Percentiles rank a stretch among this genome's conserved stretches.
These are phyloP conservation scores for Colletotrichum neosansevieriae DNA, from an alignment of 2,329 filamentous ascomycete species.

Conservation along the genomic window DNA sequence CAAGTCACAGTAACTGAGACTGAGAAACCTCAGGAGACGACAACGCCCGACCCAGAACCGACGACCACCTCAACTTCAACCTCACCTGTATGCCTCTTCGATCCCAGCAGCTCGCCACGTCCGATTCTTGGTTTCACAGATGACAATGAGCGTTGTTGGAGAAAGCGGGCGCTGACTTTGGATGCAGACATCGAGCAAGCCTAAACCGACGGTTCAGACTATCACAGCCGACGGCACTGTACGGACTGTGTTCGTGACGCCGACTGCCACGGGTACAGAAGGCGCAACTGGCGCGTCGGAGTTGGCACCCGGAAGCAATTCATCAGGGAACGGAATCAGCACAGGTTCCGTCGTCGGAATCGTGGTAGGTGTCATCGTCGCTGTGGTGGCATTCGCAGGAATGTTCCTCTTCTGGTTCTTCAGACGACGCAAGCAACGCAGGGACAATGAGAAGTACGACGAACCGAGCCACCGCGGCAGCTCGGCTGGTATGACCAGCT, in stretches of 20 bases:
- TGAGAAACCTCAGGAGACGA: constrained; percentile 52
- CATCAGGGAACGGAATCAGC: constrained; percentile 48
- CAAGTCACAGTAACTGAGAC: constrained; percentile 43
- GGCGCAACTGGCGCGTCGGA: constrained; percentile 35
- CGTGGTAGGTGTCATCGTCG: constrained; percentile 50
- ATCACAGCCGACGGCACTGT: constrained; percentile 66
- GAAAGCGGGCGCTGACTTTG: constrained; percentile 13
- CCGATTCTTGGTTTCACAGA: constrained; percentile 14
- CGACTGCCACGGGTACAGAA: constrained; percentile 50
- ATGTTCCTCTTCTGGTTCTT: constrained; percentile 58
- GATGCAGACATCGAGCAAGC: constrained; percentile 19
- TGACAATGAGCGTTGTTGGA: constrained; percentile 12
- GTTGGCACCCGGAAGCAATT: background rate
- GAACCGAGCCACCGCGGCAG: constrained; percentile 63
- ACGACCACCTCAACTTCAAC: constrained; percentile 39
- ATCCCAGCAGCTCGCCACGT: constrained; percentile 30
- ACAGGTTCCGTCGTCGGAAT: constrained; percentile 65
- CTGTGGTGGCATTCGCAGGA: constrained; percentile 54
- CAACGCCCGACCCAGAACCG: constrained; percentile 46
- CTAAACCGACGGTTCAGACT: constrained; percentile 56
- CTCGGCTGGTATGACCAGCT: constrained; percentile 62
- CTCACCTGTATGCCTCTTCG: constrained; percentile 34
- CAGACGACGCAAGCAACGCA: constrained; percentile 58
- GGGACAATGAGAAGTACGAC: constrained; percentile 57
- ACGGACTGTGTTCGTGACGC: constrained; percentile 66